Conservation (phyloP, 2,329 filamentous ascomycete genomes). For the Aspergillus brasiliensis region DNA sequence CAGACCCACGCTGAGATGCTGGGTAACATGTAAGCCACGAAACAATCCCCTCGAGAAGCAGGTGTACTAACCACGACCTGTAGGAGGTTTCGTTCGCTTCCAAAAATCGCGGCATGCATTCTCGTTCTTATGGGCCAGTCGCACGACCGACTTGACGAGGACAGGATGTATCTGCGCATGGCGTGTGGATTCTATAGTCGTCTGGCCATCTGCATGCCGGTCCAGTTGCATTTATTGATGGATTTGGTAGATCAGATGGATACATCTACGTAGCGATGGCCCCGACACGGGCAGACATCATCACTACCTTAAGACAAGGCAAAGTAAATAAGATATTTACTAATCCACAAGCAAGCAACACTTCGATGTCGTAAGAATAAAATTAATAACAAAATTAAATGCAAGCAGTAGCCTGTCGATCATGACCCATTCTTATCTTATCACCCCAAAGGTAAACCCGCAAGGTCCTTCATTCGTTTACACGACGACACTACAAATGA, state of each 20-base stretch:
- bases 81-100: background rate
- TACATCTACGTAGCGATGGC: no score
- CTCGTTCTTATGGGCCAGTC: background rate
- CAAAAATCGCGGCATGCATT: background rate
- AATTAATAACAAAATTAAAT: no score
- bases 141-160: background rate
- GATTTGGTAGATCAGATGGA: background rate
- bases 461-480: background rate
- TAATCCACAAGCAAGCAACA: no score
- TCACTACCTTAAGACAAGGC: no score
- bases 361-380: no score
- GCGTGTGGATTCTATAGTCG: background rate
- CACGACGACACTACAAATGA: background rate
- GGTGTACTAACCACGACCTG: no score
- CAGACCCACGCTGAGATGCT: background rate
- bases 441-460: conserved; percentile 1
- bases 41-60: no score
- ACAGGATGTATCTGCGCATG: background rate
- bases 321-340: no score
- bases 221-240: background rate
- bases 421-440: background rate
- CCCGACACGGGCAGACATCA: no score
- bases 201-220: background rate
- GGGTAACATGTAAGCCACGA: background rate
- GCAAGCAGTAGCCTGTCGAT: no score